Evolutionary conservation across 139 green algal genomes (phyloP).

Genomic region (Ettlia oleoabundans): DNA sequence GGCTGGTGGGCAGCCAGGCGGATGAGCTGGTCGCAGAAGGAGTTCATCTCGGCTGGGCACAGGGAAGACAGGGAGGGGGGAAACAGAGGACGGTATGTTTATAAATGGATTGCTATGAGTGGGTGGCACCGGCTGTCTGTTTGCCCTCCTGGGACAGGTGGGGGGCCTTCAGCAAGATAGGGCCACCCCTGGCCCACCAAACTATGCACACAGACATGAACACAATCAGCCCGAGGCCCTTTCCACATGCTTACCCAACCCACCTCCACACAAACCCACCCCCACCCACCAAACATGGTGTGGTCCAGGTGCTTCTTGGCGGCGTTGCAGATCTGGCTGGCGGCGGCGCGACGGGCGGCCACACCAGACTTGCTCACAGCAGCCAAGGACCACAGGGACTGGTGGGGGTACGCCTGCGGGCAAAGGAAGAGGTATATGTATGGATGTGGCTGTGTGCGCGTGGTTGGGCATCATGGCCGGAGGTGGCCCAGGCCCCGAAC

Average conservation of each 20-base stretch:
- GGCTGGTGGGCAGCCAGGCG: conserved; percentile 45
- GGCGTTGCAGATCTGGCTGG: conserved; percentile 35
- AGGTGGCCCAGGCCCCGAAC: too few relatives aligned
- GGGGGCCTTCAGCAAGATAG: too few relatives aligned
- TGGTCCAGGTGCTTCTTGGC: conserved; percentile 36
- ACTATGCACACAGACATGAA: too few relatives aligned
- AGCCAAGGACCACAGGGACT: conserved; percentile 85
- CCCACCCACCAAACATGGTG: conserved; percentile 11
- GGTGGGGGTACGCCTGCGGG: conserved; percentile 41
- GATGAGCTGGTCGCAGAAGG: conserved; percentile 82
- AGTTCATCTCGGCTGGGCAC: conserved; percentile 53
- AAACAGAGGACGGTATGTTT: neutral
- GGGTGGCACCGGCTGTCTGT: too few relatives aligned
- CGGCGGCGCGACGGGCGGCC: conserved; percentile 53
- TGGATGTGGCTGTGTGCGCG: neutral
- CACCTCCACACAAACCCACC: neutral
- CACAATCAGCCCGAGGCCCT: too few relatives aligned
- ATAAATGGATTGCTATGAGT: too few relatives aligned
- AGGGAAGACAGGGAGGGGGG: neutral
- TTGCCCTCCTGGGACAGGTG: too few relatives aligned
- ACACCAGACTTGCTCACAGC: conserved; percentile 77
- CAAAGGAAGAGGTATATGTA: neutral
- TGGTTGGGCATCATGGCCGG: too few relatives aligned
- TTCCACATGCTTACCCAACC: neutral
- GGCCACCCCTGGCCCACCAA: too few relatives aligned